These are phyloP conservation scores for Tetradesmus obliquus DNA, from an alignment of 139 green algal species.

Conservation along the genomic window DNA sequence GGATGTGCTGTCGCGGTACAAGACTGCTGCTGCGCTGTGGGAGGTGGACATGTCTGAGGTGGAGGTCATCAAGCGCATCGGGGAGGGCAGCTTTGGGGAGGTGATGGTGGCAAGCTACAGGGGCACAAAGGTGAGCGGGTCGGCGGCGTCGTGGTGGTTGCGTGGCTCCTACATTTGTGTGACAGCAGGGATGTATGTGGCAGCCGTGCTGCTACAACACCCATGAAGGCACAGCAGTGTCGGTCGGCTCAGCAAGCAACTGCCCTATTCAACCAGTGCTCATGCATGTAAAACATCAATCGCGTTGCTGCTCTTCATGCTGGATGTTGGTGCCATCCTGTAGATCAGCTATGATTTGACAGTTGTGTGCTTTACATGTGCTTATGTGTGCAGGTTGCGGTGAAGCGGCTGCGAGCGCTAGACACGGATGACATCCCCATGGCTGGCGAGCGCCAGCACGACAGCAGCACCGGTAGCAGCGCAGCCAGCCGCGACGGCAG, in stretches of 20 bases:
- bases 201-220: too few species aligned
- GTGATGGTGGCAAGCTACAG: slow-evolving; percentile 65
- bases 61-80: slow-evolving; percentile 54
- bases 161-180: too few species aligned
- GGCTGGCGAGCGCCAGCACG: neutral
- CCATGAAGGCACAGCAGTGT: too few species aligned
- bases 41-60: slow-evolving; percentile 68
- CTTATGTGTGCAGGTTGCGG: slow-evolving; percentile 48
- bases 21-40: slow-evolving; percentile 59
- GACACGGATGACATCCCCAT: slow-evolving; percentile 29
- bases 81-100: slow-evolving; percentile 72
- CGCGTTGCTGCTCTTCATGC: too few species aligned
- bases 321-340: too few species aligned
- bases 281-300: too few species aligned
- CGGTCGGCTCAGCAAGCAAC: too few species aligned
- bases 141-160: too few species aligned
- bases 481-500: neutral
- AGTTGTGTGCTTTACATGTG: neutral
- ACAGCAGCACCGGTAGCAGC: neutral
- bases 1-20: slow-evolving; percentile 52
- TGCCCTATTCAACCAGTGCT: too few species aligned
- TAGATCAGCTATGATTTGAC: neutral
- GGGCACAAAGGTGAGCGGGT: slow-evolving; percentile 55
- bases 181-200: too few species aligned
- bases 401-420: slow-evolving; percentile 67